Conservation (phyloP, 2,329 filamentous ascomycete genomes). For the Colletotrichum shisoi region DNA sequence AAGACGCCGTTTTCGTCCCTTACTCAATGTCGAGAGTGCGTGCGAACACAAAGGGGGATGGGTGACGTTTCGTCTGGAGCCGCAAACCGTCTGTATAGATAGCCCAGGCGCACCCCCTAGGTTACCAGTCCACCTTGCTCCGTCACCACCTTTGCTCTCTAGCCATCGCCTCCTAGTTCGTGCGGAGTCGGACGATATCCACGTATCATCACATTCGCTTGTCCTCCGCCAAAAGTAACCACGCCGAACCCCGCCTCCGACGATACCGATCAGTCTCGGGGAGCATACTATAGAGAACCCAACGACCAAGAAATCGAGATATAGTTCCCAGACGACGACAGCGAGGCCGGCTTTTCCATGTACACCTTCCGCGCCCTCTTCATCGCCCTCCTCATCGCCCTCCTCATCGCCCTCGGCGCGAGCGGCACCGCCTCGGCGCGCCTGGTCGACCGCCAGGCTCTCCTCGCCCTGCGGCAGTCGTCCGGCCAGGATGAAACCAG, state of each 20-base stretch:
- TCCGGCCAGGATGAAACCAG: constrained; percentile 26
- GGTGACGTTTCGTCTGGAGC: constrained; percentile 36
- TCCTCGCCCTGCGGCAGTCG: constrained; percentile 20
- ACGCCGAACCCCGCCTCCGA: not conserved
- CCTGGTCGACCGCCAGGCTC: constrained; percentile 3
- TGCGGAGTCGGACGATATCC: not conserved
- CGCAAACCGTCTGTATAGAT: constrained; percentile 2
- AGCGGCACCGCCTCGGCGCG: constrained; percentile 13
- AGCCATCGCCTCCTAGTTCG: not conserved
- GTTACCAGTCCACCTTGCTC: not conserved
- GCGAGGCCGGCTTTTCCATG: constrained; percentile 10
- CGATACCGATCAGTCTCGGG: not conserved
- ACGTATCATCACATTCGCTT: constrained; percentile 5
- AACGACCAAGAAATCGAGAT: not conserved
- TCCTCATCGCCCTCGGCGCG: constrained; percentile 8
- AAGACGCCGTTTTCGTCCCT: constrained; percentile 2
- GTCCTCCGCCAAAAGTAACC: not conserved
- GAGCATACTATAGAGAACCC: not conserved
- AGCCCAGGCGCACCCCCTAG: not conserved
- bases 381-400: not conserved
- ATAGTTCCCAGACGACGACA: too few species aligned
- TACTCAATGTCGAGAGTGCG: not conserved
- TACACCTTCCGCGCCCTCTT: not conserved
- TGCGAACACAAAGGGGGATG: not conserved
- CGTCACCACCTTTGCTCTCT: not conserved